Evolutionary conservation across 2,329 filamentous ascomycete species (phyloP).

Genomic region (Penicillium occitanis): DNA sequence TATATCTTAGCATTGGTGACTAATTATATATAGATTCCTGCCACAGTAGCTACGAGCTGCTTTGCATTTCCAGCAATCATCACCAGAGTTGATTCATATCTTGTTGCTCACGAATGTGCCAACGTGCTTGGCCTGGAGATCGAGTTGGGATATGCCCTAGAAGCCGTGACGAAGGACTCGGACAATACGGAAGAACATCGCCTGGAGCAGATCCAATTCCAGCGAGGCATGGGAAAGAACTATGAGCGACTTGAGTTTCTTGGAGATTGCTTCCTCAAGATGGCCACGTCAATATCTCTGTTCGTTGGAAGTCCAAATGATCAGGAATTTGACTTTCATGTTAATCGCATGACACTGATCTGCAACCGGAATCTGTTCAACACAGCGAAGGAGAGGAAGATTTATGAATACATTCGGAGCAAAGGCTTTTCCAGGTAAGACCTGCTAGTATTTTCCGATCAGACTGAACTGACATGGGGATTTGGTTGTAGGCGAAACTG

Average conservation of each 20-base stretch:
- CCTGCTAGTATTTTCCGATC: background rate
- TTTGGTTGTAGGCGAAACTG: constrained; percentile 61
- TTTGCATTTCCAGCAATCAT: constrained; percentile 81
- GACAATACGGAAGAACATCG: constrained; percentile 76
- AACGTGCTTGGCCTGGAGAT: constrained; percentile 64
- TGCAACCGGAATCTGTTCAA: constrained; percentile 90
- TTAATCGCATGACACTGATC: constrained; percentile 83
- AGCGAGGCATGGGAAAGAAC: constrained; percentile 85
- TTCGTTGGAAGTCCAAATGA: constrained; percentile 74
- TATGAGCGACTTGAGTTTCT: constrained; percentile 94
- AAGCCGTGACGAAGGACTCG: constrained; percentile 90
- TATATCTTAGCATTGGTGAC: background rate
- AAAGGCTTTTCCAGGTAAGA: constrained; percentile 68
- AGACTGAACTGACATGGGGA: background rate
- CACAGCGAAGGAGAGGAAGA: constrained; percentile 63
- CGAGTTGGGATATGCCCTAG: constrained; percentile 69
- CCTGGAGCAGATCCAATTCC: constrained; percentile 68
- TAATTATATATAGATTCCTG: constrained; percentile 58
- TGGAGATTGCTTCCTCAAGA: constrained; percentile 91
- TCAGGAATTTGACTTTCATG: constrained; percentile 84
- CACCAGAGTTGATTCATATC: constrained; percentile 74
- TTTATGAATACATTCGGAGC: constrained; percentile 79
- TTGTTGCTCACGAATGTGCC: constrained; percentile 78
- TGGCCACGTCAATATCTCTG: constrained; percentile 86
- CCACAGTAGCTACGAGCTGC: constrained; percentile 68